Percentiles rank a stretch among this genome's conserved stretches.
Evolutionary conservation across 202 grass and related monocot genomes (phyloP).

Genomic region (Carex sylvatica): DNA sequence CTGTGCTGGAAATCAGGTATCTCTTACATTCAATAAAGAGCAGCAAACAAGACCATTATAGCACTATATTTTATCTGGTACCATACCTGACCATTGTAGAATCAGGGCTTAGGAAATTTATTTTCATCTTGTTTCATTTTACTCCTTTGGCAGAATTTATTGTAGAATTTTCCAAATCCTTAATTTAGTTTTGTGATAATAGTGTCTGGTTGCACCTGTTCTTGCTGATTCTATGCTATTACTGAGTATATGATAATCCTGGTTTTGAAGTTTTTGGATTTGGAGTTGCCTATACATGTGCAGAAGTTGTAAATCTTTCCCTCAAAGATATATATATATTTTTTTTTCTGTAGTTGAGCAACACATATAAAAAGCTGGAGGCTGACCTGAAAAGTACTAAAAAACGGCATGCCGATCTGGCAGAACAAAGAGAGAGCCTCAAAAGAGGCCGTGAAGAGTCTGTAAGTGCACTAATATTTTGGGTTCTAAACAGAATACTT

Average conservation of each 20-base stretch:
- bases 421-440: slow-evolving; percentile 80
- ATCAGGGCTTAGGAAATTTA: background rate
- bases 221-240: background rate
- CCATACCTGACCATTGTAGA: background rate
- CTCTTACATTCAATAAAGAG: background rate
- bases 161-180: background rate
- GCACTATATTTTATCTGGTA: background rate
- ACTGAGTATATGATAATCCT: background rate
- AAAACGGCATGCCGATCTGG: slow-evolving; percentile 55
- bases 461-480: slow-evolving; percentile 46
- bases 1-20: slow-evolving; percentile 96
- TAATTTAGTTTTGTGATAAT: background rate
- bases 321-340: background rate
- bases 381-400: slow-evolving; percentile 72
- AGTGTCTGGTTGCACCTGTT: background rate
- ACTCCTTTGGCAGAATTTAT: background rate
- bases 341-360: slow-evolving; percentile 57
- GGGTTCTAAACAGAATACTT: background rate
- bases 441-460: slow-evolving; percentile 92
- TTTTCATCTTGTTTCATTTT: background rate
- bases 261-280: background rate
- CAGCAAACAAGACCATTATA: background rate
- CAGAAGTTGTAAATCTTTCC: background rate
- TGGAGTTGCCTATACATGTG: background rate
- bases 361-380: slow-evolving; percentile 64